Base-by-base conservation (phyloP, 805 yeast genomes). In the Ogataea nitratoaversa region DNA sequence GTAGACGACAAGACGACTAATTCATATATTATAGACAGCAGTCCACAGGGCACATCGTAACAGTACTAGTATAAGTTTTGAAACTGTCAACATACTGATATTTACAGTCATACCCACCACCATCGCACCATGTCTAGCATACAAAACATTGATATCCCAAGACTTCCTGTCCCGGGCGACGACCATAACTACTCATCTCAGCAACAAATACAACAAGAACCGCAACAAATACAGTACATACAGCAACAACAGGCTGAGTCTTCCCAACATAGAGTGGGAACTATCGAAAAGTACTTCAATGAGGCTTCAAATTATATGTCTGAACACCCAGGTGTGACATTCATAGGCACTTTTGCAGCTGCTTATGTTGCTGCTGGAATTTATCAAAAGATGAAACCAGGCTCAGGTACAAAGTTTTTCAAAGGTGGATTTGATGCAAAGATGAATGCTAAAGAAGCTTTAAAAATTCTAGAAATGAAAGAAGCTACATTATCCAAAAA, bases 391-490 rank as follows among this genome's bases (percentile, higher is more conserved):
- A 63, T 69, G 30, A 83, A 79, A 46, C 84, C 88, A n/a, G 84
- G 87, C 30, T 59, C 75, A 18, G 69, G 71, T 41, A 76, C 78
- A 48, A 78, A 83, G 17, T 91, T 81, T 56, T 67, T 72, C 58
- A 87, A 81, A 59, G 99, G 98, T 42, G 87, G 96, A 1, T 91
- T 91, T 65, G 96, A 90, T 28, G 62, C 77, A n/a, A 93, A 91
- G 62, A 88, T 91, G 95, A 74, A 76, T 43, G 82, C 90, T 33
- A 82, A 77, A 52, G 99, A 91, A 60, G 97, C 97, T 3, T 71
- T 89, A 45, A 89, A 78, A 57, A 85, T 91, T 23, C 74, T 91
- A 52, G 84, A 83, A 54, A 68, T 89, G 53, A 80, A 76, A 48
- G 93, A 84, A 59, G 68, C 78, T 28, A 78, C 74, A 18, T 64